Percentiles rank a stretch among this genome's conserved stretches.
Conservation (phyloP, 495 filamentous ascomycete species). For the Penicillium goetzii region DNA sequence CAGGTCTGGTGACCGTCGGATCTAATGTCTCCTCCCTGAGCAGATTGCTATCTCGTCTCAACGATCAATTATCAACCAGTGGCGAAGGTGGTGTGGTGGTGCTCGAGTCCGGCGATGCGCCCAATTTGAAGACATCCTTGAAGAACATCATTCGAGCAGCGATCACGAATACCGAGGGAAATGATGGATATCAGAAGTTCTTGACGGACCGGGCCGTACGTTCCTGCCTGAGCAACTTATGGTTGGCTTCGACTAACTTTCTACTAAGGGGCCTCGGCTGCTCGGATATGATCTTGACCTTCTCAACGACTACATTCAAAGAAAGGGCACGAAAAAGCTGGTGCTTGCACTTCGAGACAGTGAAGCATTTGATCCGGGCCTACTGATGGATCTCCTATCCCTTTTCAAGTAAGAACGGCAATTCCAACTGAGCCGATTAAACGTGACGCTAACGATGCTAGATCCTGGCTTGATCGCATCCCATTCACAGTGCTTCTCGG, state of each 20-base stretch:
- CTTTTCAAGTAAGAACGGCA: constrained; percentile 66
- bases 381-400: constrained; percentile 77
- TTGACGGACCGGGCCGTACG: constrained; percentile 58
- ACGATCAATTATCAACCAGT: constrained; percentile 55
- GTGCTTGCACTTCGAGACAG: constrained; percentile 85
- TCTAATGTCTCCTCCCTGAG: constrained; percentile 83
- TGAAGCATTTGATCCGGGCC: constrained; percentile 83
- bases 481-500: constrained; percentile 87
- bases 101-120: constrained; percentile 74
- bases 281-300: constrained; percentile 91
- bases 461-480: constrained; percentile 87
- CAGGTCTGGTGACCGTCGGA: constrained; percentile 80
- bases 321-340: constrained; percentile 60
- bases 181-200: constrained; percentile 48
- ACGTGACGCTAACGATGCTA: constrained; percentile 38
- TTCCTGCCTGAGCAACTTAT: not conserved
- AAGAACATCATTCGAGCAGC: constrained; percentile 81
- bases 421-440: not conserved
- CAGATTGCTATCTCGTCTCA: constrained; percentile 66
- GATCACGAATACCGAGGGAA: constrained; percentile 57
- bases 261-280: constrained; percentile 63
- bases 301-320: constrained; percentile 67
- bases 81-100: constrained; percentile 62
- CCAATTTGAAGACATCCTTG: constrained; percentile 80
- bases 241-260: constrained; percentile 21